A percentile compares a stretch with the other conserved stretches of the same genome.
Conservation (phyloP, 768 basidiomycete species). For the Strobilomyces echinocephalus region DNA sequence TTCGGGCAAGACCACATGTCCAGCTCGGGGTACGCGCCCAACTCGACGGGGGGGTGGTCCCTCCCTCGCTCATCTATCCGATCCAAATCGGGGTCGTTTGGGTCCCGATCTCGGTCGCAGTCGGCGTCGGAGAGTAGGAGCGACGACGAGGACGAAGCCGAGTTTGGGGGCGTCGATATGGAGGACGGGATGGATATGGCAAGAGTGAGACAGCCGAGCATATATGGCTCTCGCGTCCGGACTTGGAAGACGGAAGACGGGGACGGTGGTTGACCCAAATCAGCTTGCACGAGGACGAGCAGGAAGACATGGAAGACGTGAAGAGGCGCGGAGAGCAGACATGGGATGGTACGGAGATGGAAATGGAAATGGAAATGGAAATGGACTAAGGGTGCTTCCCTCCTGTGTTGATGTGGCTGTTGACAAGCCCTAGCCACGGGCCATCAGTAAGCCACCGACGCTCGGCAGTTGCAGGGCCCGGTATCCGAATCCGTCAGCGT, state of each 20-base stretch:
- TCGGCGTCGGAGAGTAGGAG: slow-evolving; percentile 35
- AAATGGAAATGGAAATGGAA: slow-evolving; percentile 29
- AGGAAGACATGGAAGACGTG: not conserved
- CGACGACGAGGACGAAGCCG: slow-evolving; percentile 28
- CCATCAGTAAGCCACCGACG: not conserved
- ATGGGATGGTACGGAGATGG: slow-evolving; percentile 55
- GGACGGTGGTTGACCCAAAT: not conserved
- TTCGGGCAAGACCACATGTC: not conserved
- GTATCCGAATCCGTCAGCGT: not conserved
- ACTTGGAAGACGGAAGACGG: slow-evolving; percentile 4
- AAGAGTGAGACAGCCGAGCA: not conserved
- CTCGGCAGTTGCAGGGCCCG: too few species aligned
- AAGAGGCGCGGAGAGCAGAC: slow-evolving; percentile 14
- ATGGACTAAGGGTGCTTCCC: slow-evolving; percentile 16
- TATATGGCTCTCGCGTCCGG: not conserved
- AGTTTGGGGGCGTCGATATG: not conserved
- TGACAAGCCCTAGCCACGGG: not conserved
- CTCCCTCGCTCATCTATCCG: slow-evolving; percentile 51
- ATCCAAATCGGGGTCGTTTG: slow-evolving; percentile 35
- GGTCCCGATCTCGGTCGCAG: slow-evolving; percentile 30
- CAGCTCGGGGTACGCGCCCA: not conserved
- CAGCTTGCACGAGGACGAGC: slow-evolving; percentile 5
- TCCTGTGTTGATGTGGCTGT: not conserved
- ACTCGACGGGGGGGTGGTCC: slow-evolving; percentile 46
- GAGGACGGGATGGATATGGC: not conserved